phyloP scores from a whole-genome alignment of 257 asterid species.

The Schizonepeta tenuifolia region DNA sequence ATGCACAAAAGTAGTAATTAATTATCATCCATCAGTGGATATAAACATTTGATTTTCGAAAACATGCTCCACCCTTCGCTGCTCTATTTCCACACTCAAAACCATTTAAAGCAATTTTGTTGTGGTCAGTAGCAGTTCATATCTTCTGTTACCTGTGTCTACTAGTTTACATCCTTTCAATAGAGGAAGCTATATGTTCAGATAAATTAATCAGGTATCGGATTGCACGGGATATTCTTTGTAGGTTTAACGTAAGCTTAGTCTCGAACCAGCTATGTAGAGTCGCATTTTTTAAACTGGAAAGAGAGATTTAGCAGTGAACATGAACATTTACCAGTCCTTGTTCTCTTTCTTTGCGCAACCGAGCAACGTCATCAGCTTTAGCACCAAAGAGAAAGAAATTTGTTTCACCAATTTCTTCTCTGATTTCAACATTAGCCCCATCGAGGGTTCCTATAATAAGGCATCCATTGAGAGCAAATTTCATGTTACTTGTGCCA shows the following conservation, averaged over 20 bases:
- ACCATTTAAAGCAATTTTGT: not conserved
- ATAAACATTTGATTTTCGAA: not conserved
- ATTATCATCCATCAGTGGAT: not conserved
- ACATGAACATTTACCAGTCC: slow-evolving; percentile 64
- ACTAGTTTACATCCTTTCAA: not conserved
- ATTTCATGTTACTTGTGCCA: slow-evolving; percentile 99
- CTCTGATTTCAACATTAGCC: slow-evolving; percentile 97
- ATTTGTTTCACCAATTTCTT: slow-evolving; percentile 87
- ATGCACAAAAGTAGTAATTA: not conserved
- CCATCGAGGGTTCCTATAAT: slow-evolving; percentile 97
- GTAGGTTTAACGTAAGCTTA: not conserved
- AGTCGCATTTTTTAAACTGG: slow-evolving; percentile 13
- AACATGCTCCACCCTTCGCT: not conserved
- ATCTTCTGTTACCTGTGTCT: not conserved
- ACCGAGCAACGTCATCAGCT: slow-evolving; percentile 82
- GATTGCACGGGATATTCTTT: slow-evolving; percentile 10
- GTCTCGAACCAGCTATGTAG: slow-evolving; percentile 10
- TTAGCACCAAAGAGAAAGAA: slow-evolving; percentile 97
- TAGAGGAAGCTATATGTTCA: not conserved
- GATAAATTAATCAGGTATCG: slow-evolving; percentile 10
- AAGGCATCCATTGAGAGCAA: slow-evolving; percentile 97
- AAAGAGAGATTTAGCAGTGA: slow-evolving; percentile 11
- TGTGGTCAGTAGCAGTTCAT: not conserved
- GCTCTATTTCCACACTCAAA: not conserved
- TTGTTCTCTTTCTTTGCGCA: slow-evolving; percentile 90